phyloP scores from a whole-genome alignment of 768 basidiomycete genomes.

The Russula earlei region DNA sequence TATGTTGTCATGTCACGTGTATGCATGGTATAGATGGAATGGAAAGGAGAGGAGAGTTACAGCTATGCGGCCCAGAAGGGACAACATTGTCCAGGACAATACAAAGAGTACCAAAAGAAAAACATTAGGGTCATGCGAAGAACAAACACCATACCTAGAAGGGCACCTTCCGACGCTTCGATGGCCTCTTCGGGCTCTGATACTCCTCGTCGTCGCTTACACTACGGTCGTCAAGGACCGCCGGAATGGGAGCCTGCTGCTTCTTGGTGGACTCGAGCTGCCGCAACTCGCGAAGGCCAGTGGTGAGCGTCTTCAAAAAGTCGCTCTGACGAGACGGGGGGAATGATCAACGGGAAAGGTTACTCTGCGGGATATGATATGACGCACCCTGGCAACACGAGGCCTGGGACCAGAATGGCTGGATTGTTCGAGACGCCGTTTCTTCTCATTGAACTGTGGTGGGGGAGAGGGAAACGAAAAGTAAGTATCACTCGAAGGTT shows the following conservation, averaged over 20 bases:
- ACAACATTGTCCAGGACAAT: too few species aligned
- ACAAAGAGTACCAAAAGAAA: background rate
- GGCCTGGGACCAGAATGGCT: conserved; percentile 36
- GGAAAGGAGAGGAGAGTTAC: background rate
- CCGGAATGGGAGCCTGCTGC: conserved; percentile 33
- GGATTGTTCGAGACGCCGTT: conserved; percentile 43
- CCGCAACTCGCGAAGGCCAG: conserved; percentile 51
- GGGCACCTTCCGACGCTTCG: conserved; percentile 21
- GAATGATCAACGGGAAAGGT: background rate
- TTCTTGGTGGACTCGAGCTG: conserved; percentile 48
- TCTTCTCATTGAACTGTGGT: conserved; percentile 61
- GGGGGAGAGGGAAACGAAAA: background rate
- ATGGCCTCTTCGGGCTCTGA: conserved; percentile 28
- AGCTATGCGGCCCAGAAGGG: too few species aligned
- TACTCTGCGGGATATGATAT: background rate
- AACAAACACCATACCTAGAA: background rate
- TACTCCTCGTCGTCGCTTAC: conserved; percentile 50
- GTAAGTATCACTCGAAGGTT: too few species aligned
- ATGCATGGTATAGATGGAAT: background rate
- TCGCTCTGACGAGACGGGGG: conserved; percentile 39
- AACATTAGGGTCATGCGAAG: background rate
- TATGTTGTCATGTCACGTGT: background rate
- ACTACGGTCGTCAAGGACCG: conserved; percentile 33
- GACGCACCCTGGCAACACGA: conserved; percentile 49
- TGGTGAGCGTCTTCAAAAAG: conserved; percentile 53